Conservation (phyloP, 208 protist species). For the Leishmania arabica region DNA sequence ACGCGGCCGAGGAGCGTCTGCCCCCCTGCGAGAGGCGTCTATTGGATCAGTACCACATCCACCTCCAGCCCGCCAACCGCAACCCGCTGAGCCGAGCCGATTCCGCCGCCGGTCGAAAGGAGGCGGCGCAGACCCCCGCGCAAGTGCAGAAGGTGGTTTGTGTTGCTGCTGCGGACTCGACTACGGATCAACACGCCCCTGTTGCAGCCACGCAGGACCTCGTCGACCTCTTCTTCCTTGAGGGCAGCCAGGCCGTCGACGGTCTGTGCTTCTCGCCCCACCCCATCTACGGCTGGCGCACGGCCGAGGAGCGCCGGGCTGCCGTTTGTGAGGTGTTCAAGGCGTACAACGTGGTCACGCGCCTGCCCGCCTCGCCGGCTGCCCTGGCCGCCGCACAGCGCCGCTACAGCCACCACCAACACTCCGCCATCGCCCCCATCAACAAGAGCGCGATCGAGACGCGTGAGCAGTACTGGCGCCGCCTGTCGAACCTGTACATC, state of each 20-base stretch:
- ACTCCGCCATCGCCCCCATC: not conserved
- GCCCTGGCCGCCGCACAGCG: slow-evolving; percentile 9
- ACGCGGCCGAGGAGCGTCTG: slow-evolving; percentile 14
- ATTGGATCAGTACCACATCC: slow-evolving; percentile 27
- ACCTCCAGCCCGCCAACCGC: slow-evolving; percentile 14
- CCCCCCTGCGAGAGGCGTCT: slow-evolving; percentile 15
- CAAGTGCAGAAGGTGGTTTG: not conserved
- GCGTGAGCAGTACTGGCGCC: slow-evolving; percentile 57
- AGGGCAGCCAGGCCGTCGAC: slow-evolving; percentile 45
- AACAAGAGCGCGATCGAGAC: slow-evolving; percentile 25
- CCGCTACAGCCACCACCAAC: slow-evolving; percentile 2
- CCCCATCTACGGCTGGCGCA: slow-evolving; percentile 43
- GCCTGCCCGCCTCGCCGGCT: slow-evolving; percentile 20
- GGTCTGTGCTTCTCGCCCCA: slow-evolving; percentile 43
- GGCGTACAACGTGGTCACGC: slow-evolving; percentile 28
- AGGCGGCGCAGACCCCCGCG: not conserved
- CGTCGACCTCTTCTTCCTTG: slow-evolving; percentile 50
- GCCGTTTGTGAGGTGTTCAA: slow-evolving; percentile 34
- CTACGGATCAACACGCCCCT: not conserved
- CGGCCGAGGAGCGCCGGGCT: slow-evolving; percentile 35
- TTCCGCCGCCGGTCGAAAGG: not conserved
- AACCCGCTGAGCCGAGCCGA: not conserved
- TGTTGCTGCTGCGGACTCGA: not conserved
- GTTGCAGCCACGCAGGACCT: slow-evolving; percentile 39
- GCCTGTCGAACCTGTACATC: slow-evolving; percentile 41